These are phyloP conservation scores for Ampelocalamus luodianensis DNA, from an alignment of 176 grass and related monocot genomes.

Conservation along the genomic window DNA sequence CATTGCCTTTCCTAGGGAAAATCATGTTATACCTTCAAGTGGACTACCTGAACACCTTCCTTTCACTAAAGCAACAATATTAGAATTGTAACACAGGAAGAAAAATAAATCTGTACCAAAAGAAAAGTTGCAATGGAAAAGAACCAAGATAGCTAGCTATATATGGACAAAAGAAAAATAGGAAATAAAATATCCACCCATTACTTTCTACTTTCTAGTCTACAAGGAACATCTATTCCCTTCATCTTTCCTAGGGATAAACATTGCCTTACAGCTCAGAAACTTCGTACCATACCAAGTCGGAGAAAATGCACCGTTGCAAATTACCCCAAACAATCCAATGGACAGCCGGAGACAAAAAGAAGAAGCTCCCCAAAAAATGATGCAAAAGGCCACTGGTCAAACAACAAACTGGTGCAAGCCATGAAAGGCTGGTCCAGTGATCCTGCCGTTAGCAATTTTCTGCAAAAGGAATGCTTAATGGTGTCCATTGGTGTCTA, in stretches of 20 bases:
- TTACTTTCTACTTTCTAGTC: background rate
- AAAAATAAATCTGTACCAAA: background rate
- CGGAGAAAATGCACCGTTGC: background rate
- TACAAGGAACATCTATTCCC: background rate
- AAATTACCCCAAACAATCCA: background rate
- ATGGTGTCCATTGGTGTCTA: too few species aligned
- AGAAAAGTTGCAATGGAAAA: background rate
- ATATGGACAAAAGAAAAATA: background rate
- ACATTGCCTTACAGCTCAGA: background rate
- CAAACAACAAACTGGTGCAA: background rate
- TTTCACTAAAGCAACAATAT: background rate
- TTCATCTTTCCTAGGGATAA: background rate
- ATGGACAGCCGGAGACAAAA: background rate
- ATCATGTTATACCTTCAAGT: background rate
- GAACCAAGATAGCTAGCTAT: background rate
- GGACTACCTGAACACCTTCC: background rate
- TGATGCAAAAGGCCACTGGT: constrained; percentile 13
- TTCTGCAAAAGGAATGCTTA: too few species aligned
- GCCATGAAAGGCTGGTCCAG: constrained; percentile 13
- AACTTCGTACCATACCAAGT: constrained; percentile 26
- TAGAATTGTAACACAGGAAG: background rate
- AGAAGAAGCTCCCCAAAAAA: background rate
- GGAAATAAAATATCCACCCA: background rate
- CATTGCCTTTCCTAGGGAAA: too few species aligned
- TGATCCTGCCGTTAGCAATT: too few species aligned